Evolutionary conservation across 495 filamentous ascomycete species (phyloP).

Genomic region (Penicillium psychrofluorescens): DNA sequence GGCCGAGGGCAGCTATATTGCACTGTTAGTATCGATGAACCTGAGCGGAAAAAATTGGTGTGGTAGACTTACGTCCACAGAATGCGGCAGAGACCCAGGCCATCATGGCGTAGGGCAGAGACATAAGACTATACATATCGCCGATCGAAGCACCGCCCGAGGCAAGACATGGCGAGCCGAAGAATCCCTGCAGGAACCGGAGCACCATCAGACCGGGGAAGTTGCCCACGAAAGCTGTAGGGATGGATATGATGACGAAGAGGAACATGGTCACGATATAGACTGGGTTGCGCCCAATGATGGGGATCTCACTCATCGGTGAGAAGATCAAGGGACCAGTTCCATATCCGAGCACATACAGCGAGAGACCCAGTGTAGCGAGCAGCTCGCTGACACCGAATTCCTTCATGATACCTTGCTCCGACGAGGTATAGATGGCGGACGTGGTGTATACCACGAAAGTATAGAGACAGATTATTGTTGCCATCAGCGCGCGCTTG

Average conservation of each 20-base stretch:
- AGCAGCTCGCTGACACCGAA: conserved; percentile 33
- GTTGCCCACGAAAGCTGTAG: conserved; percentile 39
- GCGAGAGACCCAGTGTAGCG: conserved; percentile 41
- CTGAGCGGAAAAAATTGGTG: conserved; percentile 6
- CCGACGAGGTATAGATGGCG: conserved; percentile 25
- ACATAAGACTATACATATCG: conserved; percentile 47
- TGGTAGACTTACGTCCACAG: conserved; percentile 34
- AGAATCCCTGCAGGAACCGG: conserved; percentile 49
- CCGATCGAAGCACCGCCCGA: conserved; percentile 49
- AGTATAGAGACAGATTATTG: conserved; percentile 26
- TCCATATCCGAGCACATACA: conserved; percentile 48
- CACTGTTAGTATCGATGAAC: conserved; percentile 28
- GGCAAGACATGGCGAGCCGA: conserved; percentile 44
- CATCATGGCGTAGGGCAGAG: conserved; percentile 47
- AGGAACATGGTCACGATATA: conserved; percentile 45
- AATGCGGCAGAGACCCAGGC: conserved; percentile 45
- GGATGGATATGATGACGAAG: conserved; percentile 43
- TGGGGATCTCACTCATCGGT: conserved; percentile 42
- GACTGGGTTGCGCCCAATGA: conserved; percentile 42
- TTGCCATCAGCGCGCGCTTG: conserved; percentile 15
- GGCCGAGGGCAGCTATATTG: conserved; percentile 48
- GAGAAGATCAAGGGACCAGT: conserved; percentile 40
- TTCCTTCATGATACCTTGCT: conserved; percentile 23
- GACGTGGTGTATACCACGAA: conserved; percentile 31
- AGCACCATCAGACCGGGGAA: conserved; percentile 43